Percentiles rank a stretch among this genome's conserved stretches.
Conservation (phyloP, 2,329 filamentous ascomycete species). For the Aspergillus brunneoviolaceus region DNA sequence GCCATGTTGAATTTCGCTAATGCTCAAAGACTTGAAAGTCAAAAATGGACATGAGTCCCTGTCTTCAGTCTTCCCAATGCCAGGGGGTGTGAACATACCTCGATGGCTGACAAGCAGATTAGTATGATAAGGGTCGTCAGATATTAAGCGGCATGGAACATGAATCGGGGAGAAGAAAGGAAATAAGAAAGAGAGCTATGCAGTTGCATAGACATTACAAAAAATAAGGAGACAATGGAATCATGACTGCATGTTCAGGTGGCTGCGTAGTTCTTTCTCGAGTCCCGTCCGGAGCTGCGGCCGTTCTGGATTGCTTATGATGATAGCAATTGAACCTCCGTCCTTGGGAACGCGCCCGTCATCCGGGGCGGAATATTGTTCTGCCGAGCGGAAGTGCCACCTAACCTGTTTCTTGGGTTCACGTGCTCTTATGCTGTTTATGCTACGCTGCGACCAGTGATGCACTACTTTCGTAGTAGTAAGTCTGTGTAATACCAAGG, state of each 20-base stretch:
- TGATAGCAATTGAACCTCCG: not conserved
- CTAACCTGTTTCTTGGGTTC: constrained; percentile 14
- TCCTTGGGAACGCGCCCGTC: constrained; percentile 11
- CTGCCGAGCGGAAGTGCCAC: constrained; percentile 18
- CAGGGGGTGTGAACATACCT: constrained; percentile 17
- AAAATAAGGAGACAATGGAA: not conserved
- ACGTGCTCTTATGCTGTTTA: constrained; percentile 4
- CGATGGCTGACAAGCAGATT: constrained; percentile 22
- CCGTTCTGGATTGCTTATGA: constrained; percentile 8
- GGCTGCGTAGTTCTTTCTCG: not conserved
- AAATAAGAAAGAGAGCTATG: not conserved
- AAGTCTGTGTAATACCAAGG: too few species aligned
- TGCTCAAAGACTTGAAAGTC: constrained; percentile 4
- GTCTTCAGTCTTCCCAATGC: constrained; percentile 28
- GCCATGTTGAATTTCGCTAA: constrained; percentile 22
- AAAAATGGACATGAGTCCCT: constrained; percentile 12
- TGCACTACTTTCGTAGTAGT: too few species aligned
- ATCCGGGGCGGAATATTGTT: constrained; percentile 14
- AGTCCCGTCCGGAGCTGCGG: not conserved
- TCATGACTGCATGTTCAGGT: constrained; percentile 9
- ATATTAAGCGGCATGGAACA: constrained; percentile 15
- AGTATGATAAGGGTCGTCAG: constrained; percentile 5
- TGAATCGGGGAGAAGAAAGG: not conserved
- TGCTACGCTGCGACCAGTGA: too few species aligned
- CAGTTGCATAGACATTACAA: not conserved